These are phyloP conservation scores for Trebouxia sp. DNA, from an alignment of 139 green algal genomes.

Conservation along the genomic window DNA sequence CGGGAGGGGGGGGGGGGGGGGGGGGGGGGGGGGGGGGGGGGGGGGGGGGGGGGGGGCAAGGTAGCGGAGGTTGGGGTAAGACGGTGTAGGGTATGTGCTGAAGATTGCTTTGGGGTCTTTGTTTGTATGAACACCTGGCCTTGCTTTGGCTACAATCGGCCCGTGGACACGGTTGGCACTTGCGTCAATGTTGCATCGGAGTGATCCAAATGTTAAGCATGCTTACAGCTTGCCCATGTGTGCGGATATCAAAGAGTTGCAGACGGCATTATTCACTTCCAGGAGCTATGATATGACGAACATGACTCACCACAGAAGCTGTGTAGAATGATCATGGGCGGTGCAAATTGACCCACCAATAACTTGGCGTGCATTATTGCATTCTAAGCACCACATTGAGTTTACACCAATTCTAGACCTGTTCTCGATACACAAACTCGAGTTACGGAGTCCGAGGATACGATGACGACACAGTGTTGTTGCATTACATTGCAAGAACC, in stretches of 20 bases:
- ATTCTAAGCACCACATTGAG: constrained; percentile 13
- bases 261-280: constrained; percentile 1
- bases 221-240: constrained; percentile 5
- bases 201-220: constrained; percentile 14
- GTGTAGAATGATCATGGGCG: constrained; percentile 14
- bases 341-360: constrained; percentile 2
- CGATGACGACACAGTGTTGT: constrained; percentile 9
- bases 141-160: constrained; percentile 7
- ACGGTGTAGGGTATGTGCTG: too few species aligned
- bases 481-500: constrained; percentile 12
- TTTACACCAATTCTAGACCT: neutral
- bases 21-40: too few species aligned
- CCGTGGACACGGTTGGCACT: neutral
- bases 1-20: too few species aligned
- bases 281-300: neutral
- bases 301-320: constrained; percentile 14
- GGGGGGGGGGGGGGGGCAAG: too few species aligned
- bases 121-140: neutral
- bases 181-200: constrained; percentile 2
- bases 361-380: neutral
- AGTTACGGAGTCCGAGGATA: neutral
- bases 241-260: constrained; percentile 6
- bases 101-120: too few species aligned
- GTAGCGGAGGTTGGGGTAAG: too few species aligned
- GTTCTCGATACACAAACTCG: constrained; percentile 8